Evolutionary conservation across 2,329 filamentous ascomycete species (phyloP).

Genomic region (Pseudogymnoascus sp.): DNA sequence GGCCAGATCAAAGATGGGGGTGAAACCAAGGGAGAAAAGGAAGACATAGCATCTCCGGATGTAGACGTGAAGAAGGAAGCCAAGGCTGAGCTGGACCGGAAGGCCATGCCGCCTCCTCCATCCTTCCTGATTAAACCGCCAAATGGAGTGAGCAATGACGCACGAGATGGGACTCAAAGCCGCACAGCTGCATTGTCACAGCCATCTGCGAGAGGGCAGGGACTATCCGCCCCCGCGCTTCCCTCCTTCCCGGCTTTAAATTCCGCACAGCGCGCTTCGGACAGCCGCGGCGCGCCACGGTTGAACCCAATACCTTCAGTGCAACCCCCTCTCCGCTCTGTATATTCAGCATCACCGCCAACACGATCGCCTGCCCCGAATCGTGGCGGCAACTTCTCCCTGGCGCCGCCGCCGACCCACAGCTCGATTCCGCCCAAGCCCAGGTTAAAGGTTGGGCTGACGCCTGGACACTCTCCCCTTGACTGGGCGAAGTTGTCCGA

Average conservation of each 20-base stretch:
- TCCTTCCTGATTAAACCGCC: constrained; percentile 12
- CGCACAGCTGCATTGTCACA: not conserved
- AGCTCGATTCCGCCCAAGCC: constrained; percentile 45
- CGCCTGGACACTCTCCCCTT: constrained; percentile 87
- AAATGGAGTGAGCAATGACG: constrained; percentile 19
- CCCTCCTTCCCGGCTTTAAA: constrained; percentile 43
- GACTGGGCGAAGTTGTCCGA: constrained; percentile 83
- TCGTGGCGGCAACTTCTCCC: constrained; percentile 33
- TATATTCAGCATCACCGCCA: constrained; percentile 17
- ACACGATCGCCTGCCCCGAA: constrained; percentile 34
- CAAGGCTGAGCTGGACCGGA: constrained; percentile 24
- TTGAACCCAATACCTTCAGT: constrained; percentile 16
- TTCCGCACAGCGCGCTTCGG: constrained; percentile 42
- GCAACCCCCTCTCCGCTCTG: constrained; percentile 15
- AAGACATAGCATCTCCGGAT: not conserved
- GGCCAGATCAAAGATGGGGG: not conserved
- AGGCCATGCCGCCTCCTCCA: constrained; percentile 33
- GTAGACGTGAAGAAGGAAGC: constrained; percentile 17
- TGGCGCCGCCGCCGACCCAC: constrained; percentile 50
- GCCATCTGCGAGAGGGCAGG: constrained; percentile 18
- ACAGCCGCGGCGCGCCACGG: constrained; percentile 17
- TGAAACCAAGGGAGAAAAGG: not conserved
- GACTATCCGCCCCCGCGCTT: constrained; percentile 19
- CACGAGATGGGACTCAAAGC: not conserved
- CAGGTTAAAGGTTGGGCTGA: constrained; percentile 65